Percentiles rank a stretch among this genome's conserved stretches.
Evolutionary conservation across 352 stramenopile species (phyloP).

Genomic region (Pelagophyceae sp.): DNA sequence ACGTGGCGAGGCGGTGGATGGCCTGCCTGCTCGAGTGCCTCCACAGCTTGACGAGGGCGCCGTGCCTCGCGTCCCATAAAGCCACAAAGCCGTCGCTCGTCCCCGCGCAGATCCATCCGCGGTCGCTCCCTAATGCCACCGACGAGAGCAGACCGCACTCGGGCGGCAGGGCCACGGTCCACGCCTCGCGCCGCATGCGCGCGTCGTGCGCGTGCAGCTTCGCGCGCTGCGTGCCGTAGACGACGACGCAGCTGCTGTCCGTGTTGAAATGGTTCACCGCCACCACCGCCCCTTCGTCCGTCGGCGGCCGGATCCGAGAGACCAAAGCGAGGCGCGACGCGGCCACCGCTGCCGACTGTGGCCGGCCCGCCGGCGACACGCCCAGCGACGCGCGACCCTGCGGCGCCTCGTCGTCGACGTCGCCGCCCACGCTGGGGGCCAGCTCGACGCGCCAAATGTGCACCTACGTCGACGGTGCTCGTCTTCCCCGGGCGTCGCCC

Average conservation of each 20-base stretch:
- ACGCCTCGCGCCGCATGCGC: constrained; percentile 66
- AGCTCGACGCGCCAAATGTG: constrained; percentile 93
- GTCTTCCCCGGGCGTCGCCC: constrained; percentile 57
- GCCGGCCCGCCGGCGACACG: constrained; percentile 65
- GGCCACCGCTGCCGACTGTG: neutral
- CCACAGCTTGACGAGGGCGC: constrained; percentile 87
- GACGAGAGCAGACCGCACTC: constrained; percentile 90
- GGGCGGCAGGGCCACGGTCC: constrained; percentile 74
- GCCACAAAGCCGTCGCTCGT: constrained; percentile 86
- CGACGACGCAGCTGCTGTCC: constrained; percentile 76
- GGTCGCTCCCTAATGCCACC: constrained; percentile 82
- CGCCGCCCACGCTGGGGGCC: constrained; percentile 29
- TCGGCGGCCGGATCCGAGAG: neutral
- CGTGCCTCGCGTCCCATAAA: constrained; percentile 91
- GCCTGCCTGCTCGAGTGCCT: constrained; percentile 77
- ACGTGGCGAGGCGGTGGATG: constrained; percentile 61
- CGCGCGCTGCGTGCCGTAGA: constrained; percentile 82
- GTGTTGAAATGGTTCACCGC: constrained; percentile 91
- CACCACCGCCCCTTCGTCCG: constrained; percentile 75
- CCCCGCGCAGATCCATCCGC: constrained; percentile 83
- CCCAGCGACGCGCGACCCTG: constrained; percentile 46
- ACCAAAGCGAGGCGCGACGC: neutral
- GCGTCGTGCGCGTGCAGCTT: constrained; percentile 79
- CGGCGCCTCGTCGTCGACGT: neutral
- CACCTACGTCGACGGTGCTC: no score